Evolutionary conservation across 768 basidiomycete species (phyloP).

Genomic region (Cystofilobasidium macerans): DNA sequence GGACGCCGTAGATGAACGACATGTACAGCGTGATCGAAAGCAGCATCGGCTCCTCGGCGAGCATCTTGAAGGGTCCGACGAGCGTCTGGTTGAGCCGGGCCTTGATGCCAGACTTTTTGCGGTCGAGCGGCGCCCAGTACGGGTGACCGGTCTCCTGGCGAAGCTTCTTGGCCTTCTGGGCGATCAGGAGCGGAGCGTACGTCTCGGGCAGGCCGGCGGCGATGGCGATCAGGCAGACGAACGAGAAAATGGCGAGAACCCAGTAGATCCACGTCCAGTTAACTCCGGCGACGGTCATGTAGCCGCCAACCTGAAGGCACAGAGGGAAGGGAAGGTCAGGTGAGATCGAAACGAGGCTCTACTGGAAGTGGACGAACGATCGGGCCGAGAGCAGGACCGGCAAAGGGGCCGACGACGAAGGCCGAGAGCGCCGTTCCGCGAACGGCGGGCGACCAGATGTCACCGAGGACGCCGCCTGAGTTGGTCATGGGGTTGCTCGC

Average conservation of each 20-base stretch:
- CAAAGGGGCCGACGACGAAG: constrained; percentile 35
- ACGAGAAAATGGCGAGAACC: constrained; percentile 38
- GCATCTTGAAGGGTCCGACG: constrained; percentile 37
- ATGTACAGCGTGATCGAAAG: constrained; percentile 40
- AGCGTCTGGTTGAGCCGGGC: constrained; percentile 32
- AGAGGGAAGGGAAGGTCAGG: no score
- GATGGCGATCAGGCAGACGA: constrained; percentile 29
- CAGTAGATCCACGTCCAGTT: constrained; percentile 29
- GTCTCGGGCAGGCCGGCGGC: constrained; percentile 32
- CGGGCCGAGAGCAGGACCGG: constrained; percentile 38
- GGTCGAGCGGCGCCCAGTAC: constrained; percentile 35
- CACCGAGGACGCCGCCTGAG: constrained; percentile 39
- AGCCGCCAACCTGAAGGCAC: background rate
- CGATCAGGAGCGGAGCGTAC: constrained; percentile 37
- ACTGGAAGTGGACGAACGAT: no score
- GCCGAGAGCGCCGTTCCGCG: constrained; percentile 38
- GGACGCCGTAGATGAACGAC: constrained; percentile 33
- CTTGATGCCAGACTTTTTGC: constrained; percentile 27
- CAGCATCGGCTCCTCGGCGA: constrained; percentile 38
- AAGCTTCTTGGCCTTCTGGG: constrained; percentile 35
- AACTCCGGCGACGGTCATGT: constrained; percentile 35
- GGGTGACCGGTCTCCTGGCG: constrained; percentile 35
- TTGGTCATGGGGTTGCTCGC: constrained; percentile 41
- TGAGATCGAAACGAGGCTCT: no score
- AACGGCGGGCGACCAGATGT: constrained; percentile 36